Evolutionary conservation across 495 filamentous ascomycete genomes (phyloP).

Genomic region (Hypomontagnella submonticulosa): DNA sequence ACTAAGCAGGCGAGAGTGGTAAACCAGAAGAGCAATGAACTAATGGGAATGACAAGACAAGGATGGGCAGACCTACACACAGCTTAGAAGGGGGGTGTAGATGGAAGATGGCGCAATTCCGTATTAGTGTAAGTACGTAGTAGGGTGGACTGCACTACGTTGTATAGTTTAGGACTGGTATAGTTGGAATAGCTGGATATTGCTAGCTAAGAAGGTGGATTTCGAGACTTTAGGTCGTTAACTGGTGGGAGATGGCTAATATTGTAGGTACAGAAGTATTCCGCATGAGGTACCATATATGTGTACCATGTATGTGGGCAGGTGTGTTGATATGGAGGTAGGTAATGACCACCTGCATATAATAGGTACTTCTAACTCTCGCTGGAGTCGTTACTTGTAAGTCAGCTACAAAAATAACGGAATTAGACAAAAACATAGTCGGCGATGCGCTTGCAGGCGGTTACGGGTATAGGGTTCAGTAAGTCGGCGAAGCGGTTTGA

Average conservation of each 20-base stretch:
- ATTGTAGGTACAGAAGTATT: conserved; percentile 8
- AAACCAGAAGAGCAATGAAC: conserved; percentile 38
- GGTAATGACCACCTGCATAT: conserved; percentile 23
- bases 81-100: conserved; percentile 18
- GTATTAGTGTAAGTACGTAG: conserved; percentile 23
- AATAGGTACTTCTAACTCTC: conserved; percentile 10
- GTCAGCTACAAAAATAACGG: conserved; percentile 21
- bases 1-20: conserved; percentile 19
- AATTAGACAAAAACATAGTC: conserved; percentile 9
- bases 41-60: conserved; percentile 43
- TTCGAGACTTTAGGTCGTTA: conserved; percentile 14
- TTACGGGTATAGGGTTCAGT: conserved; percentile 1
- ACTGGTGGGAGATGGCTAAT: conserved; percentile 13
- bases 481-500: conserved; percentile 14
- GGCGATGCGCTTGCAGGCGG: conserved; percentile 21
- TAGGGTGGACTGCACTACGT: conserved; percentile 26
- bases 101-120: conserved; percentile 35
- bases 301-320: conserved; percentile 27
- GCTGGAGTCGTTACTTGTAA: conserved; percentile 13
- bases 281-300: conserved; percentile 17
- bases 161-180: conserved; percentile 28
- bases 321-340: conserved; percentile 26
- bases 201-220: conserved; percentile 16
- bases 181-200: conserved; percentile 3
- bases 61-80: conserved; percentile 40